Percentiles rank a stretch among this genome's conserved stretches.
phyloP scores from a whole-genome alignment of 1,139 yeast species.

The Magnusiomyces tetraspermus region DNA sequence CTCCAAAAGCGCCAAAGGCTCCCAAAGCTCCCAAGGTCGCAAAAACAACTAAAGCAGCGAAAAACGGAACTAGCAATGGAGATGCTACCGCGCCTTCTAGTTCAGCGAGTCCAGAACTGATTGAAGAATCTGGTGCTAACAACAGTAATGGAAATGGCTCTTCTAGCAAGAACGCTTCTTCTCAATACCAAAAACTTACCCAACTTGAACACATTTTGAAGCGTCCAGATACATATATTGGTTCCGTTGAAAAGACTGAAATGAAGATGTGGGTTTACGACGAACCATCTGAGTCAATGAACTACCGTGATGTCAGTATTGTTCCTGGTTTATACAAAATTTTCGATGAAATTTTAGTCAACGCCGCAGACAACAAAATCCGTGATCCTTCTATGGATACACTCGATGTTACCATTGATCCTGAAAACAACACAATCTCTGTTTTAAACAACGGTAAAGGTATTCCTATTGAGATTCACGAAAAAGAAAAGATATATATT shows the following conservation, averaged over 20 bases:
- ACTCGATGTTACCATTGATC: slow-evolving; percentile 69
- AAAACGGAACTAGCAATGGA: slow-evolving; percentile 2
- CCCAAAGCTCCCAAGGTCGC: neutral
- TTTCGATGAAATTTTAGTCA: slow-evolving; percentile 93
- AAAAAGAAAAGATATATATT: slow-evolving; percentile 82
- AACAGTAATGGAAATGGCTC: slow-evolving; percentile 7
- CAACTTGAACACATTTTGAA: slow-evolving; percentile 93
- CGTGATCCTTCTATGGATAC: slow-evolving; percentile 86
- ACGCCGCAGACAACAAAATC: slow-evolving; percentile 97
- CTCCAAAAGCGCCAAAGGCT: neutral
- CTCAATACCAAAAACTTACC: slow-evolving; percentile 84
- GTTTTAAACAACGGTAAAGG: slow-evolving; percentile 93
- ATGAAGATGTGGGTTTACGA: slow-evolving; percentile 83
- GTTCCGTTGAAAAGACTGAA: slow-evolving; percentile 78
- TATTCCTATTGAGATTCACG: slow-evolving; percentile 90
- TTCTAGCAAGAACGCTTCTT: slow-evolving; percentile 45
- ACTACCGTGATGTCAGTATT: slow-evolving; percentile 49
- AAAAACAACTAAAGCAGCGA: neutral
- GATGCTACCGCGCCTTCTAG: neutral
- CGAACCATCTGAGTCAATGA: slow-evolving; percentile 62
- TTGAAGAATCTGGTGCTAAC: slow-evolving; percentile 7
- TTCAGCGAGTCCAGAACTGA: neutral
- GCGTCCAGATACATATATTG: slow-evolving; percentile 97
- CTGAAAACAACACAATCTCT: slow-evolving; percentile 63
- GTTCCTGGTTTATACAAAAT: slow-evolving; percentile 96